These are phyloP conservation scores for Aphanomyces stellatus DNA, from an alignment of 352 stramenopile genomes.

Conservation along the genomic window DNA sequence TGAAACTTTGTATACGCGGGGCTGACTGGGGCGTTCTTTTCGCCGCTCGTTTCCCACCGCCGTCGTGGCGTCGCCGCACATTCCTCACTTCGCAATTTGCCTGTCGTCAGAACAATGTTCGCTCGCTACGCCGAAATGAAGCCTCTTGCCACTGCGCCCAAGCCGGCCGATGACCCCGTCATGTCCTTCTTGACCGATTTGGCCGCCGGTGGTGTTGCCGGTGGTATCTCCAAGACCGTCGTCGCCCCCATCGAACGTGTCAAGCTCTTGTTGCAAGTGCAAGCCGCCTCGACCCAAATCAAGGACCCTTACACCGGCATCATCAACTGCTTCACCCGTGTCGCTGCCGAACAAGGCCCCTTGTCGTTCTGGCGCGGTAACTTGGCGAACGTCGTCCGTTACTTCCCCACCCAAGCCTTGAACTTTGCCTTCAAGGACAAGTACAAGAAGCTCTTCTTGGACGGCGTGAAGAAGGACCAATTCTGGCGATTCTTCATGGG, in stretches of 20 bases:
- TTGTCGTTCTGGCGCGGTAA: conserved; percentile 88
- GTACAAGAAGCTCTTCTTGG: conserved; percentile 86
- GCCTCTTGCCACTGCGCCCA: conserved; percentile 69
- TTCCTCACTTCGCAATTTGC: conserved; percentile 16
- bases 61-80: not conserved
- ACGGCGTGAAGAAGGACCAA: conserved; percentile 89
- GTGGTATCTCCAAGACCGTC: conserved; percentile 85
- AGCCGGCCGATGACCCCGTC: conserved; percentile 26
- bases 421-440: conserved; percentile 94
- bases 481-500: conserved; percentile 98
- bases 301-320: conserved; percentile 90
- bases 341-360: conserved; percentile 84
- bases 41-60: too few relatives aligned
- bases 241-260: conserved; percentile 86
- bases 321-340: conserved; percentile 82
- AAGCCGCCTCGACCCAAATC: conserved; percentile 84
- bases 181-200: conserved; percentile 76
- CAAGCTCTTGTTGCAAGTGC: conserved; percentile 89
- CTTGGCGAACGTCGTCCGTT: conserved; percentile 87
- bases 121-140: conserved; percentile 26
- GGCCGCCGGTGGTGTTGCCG: conserved; percentile 71
- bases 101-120: not conserved
- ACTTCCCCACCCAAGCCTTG: conserved; percentile 88
- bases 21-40: not conserved
- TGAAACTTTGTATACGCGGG: not conserved